These are phyloP conservation scores for Coffea humblotiana DNA, from an alignment of 305 asterid genomes.

Conservation along the genomic window DNA sequence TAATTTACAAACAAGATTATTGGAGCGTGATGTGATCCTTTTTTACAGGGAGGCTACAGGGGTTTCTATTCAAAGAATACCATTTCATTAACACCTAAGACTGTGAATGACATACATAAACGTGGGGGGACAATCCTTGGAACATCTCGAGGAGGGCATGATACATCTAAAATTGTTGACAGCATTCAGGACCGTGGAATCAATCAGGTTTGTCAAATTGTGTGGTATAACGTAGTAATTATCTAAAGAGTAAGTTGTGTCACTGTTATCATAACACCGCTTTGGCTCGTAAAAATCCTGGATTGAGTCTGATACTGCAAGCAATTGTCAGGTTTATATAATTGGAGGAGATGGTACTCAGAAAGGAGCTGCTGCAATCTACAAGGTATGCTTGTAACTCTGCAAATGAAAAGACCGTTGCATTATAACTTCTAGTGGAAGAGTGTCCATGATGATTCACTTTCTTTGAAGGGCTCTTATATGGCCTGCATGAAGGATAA, in stretches of 20 bases:
- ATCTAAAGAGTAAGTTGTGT: background rate
- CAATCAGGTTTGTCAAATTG: slow-evolving; percentile 59
- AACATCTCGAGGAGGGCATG: slow-evolving; percentile 97
- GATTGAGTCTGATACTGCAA: slow-evolving; percentile 26
- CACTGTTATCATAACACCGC: background rate
- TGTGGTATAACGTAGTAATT: background rate
- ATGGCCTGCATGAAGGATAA: background rate
- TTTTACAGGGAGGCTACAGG: slow-evolving; percentile 56
- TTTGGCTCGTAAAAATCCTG: slow-evolving; percentile 18
- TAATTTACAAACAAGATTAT: background rate
- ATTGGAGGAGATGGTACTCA: slow-evolving; percentile 98
- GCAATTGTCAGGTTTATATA: slow-evolving; percentile 67
- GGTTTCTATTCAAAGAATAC: slow-evolving; percentile 93
- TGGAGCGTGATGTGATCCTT: slow-evolving; percentile 9
- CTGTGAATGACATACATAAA: slow-evolving; percentile 84
- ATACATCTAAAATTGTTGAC: slow-evolving; percentile 84
- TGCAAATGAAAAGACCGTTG: background rate
- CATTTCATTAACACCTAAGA: slow-evolving; percentile 67
- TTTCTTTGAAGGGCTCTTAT: background rate
- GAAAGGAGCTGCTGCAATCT: slow-evolving; percentile 86
- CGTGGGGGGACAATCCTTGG: slow-evolving; percentile 98
- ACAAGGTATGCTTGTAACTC: slow-evolving; percentile 48
- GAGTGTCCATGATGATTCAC: background rate
- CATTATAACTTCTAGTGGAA: background rate
- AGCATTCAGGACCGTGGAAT: slow-evolving; percentile 97